Percentiles rank a stretch among this genome's conserved stretches.
phyloP scores from a whole-genome alignment of 225 moss, liverwort and hornwort genomes.

The Pseudoscleropodium purum region DNA sequence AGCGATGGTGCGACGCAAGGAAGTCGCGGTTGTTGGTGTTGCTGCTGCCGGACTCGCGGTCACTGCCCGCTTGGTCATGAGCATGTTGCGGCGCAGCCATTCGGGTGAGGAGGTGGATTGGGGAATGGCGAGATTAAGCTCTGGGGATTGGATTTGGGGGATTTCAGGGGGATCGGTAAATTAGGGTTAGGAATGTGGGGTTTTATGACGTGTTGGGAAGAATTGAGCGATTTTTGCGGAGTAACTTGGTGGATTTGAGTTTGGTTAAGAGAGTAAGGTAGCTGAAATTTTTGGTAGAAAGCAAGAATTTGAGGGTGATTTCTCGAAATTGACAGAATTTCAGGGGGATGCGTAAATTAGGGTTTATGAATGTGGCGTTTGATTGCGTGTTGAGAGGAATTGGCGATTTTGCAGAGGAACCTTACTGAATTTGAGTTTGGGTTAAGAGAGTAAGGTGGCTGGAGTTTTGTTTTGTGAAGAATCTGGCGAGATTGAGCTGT shows the following conservation, averaged over 20 bases:
- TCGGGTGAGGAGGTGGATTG: not conserved
- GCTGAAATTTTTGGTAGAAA: not conserved
- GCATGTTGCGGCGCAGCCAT: slow-evolving; percentile 12
- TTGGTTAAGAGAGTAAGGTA: not conserved
- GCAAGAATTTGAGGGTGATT: not conserved
- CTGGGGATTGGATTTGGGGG: not conserved
- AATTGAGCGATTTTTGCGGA: not conserved
- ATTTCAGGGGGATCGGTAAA: no score
- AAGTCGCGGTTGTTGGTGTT: slow-evolving; percentile 31
- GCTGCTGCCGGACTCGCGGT: slow-evolving; percentile 38
- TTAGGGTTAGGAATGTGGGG: not conserved
- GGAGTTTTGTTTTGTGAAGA: not conserved
- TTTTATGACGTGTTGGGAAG: not conserved
- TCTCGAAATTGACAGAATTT: not conserved
- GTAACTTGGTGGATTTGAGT: not conserved
- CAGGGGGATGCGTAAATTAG: not conserved
- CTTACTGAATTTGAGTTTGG: not conserved
- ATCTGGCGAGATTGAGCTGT: not conserved
- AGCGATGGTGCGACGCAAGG: slow-evolving; percentile 32
- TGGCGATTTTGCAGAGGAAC: not conserved
- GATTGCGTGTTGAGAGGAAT: not conserved
- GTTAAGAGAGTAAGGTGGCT: not conserved
- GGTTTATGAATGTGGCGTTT: not conserved
- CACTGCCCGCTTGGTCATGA: slow-evolving; percentile 19
- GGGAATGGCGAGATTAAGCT: not conserved